A percentile compares a stretch with the other conserved stretches of the same genome.
These are phyloP conservation scores for Mycena filopes DNA, from an alignment of 768 basidiomycete genomes.

Conservation along the genomic window DNA sequence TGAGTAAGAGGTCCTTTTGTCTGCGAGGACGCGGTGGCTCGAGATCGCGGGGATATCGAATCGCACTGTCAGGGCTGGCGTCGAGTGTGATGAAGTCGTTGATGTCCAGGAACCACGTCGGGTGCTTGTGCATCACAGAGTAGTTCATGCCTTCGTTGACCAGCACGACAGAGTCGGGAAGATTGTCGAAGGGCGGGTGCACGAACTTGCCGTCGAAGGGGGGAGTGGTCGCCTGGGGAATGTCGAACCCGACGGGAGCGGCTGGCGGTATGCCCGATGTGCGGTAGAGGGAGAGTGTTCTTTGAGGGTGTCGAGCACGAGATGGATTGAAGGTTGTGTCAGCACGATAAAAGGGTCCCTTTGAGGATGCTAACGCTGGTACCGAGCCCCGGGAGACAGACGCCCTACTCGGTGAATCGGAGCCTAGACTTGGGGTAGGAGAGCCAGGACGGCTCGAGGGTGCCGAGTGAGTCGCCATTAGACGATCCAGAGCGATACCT, in stretches of 20 bases:
- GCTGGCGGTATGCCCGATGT: slow-evolving; percentile 10
- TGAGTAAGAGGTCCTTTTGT: slow-evolving; percentile 42
- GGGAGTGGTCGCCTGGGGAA: slow-evolving; percentile 26
- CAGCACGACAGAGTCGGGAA: slow-evolving; percentile 27
- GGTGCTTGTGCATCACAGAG: slow-evolving; percentile 58
- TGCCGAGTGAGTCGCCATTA: slow-evolving; percentile 26
- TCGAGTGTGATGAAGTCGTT: slow-evolving; percentile 53
- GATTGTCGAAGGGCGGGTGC: slow-evolving; percentile 27
- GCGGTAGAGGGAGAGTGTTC: slow-evolving; percentile 15
- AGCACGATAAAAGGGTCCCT: slow-evolving; percentile 24
- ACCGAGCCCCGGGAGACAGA: slow-evolving; percentile 24
- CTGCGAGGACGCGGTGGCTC: slow-evolving; percentile 63
- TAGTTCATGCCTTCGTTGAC: slow-evolving; percentile 62
- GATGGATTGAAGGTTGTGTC: slow-evolving; percentile 35
- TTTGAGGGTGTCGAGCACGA: slow-evolving; percentile 25
- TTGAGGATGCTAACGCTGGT: slow-evolving; percentile 26
- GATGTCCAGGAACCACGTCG: slow-evolving; percentile 65
- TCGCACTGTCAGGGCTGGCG: slow-evolving; percentile 47
- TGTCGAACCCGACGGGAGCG: slow-evolving; percentile 21
- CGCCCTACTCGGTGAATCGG: slow-evolving; percentile 25
- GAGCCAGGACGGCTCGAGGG: slow-evolving; percentile 15
- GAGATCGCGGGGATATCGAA: slow-evolving; percentile 62
- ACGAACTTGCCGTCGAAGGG: slow-evolving; percentile 33
- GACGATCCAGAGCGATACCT: slow-evolving; percentile 7
- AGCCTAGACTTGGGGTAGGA: slow-evolving; percentile 21